Evolutionary conservation across 2,329 filamentous ascomycete genomes (phyloP).

Genomic region (Ophiostoma sp.): DNA sequence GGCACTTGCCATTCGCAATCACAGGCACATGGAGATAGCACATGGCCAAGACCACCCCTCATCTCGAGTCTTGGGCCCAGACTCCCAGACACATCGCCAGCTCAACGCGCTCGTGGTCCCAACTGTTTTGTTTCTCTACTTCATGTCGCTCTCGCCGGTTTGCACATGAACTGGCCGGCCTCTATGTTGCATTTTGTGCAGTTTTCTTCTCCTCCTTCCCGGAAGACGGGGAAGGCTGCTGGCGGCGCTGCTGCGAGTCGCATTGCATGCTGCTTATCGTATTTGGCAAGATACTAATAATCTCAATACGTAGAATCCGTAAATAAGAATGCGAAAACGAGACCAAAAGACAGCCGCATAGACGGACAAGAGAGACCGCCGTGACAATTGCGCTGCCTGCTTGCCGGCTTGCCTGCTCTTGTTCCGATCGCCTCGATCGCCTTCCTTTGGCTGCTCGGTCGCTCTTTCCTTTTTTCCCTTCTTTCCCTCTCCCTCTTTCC

Average conservation of each 20-base stretch:
- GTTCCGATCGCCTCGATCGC: not conserved
- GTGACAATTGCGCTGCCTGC: not conserved
- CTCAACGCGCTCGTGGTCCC: not conserved
- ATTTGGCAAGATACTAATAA: not conserved
- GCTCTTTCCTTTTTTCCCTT: not conserved
- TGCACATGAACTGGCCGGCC: not conserved
- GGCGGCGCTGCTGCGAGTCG: not conserved
- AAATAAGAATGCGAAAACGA: slow-evolving; percentile 12
- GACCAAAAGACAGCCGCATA: not conserved
- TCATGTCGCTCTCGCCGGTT: not conserved
- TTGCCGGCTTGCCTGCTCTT: not conserved
- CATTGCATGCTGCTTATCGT: not conserved
- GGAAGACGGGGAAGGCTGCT: not conserved
- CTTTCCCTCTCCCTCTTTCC: not conserved
- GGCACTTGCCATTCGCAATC: not conserved
- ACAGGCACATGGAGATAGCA: slow-evolving; percentile 7
- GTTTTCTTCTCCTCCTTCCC: not conserved
- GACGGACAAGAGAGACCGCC: not conserved
- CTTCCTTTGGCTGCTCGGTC: not conserved
- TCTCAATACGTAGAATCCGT: not conserved
- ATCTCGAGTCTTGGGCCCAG: not conserved
- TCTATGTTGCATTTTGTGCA: not conserved
- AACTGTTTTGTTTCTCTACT: not conserved
- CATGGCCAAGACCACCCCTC: not conserved
- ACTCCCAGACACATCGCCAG: not conserved